Base-by-base conservation (phyloP, 176 grass and related monocot genomes). In the Avena eriantha region DNA sequence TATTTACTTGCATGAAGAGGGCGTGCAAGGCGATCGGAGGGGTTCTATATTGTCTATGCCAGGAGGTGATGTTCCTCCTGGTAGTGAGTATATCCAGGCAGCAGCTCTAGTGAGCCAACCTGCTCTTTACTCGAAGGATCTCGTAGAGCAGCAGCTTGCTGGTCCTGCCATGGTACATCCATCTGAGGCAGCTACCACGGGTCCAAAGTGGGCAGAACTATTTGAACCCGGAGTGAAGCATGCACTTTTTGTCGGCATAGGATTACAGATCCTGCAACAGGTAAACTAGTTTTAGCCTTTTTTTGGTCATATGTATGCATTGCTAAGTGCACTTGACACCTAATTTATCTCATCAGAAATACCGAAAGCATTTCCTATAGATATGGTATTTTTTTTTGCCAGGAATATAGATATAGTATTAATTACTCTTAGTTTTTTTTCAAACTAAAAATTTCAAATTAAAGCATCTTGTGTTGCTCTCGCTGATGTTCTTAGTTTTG, bases 141-240 rank as follows among this genome's bases (percentile, higher is more conserved):
- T 99, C 61, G 71, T 92, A 89, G 94, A 91, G 29, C 94, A 93
- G 74, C 80, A 49, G 29, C 85, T 87, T 82, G 89, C 89, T 63
- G 97, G 94, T n/a, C 97, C 97, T 51, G 97, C 97, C 7, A 99
- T 99, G 97, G 26, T 92, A 39, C 94, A 96, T 88, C 97, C 97
- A 67, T 88, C 92, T 13, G 92, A 93, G 86, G 63, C 90, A 78
- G 88, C 78, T 73, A 17, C 46, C 76, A 94, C 90, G 60, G 94
- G 94, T 21, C 82, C 92, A 31, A 93, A 53, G 59, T 99, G 97
- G 97, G 35, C 66, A 14, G 94, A 97, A 41, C 66, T 99, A 54
- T 87, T 94, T 67, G 97, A 99, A 77, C 97, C 97, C 63, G 97
- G 97, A 81, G 97, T 99, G 64, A 96, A 79, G 73, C 92, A 86